Evolutionary conservation across 139 green algal species (phyloP).

Genomic region (Deuterostichococcus epilithicus): DNA sequence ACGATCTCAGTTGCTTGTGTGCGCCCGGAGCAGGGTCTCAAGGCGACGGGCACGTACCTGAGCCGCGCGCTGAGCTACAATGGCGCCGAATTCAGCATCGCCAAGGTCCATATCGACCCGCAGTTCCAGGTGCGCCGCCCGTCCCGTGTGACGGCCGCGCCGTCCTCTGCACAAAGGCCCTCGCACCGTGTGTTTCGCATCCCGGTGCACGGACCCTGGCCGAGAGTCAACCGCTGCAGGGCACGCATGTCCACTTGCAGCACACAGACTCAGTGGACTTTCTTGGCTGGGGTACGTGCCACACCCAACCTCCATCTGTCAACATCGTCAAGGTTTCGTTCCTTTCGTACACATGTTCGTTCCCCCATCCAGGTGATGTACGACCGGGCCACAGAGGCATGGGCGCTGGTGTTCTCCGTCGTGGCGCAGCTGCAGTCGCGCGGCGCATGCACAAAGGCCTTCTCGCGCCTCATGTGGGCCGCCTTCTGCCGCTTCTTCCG

Average conservation of each 20-base stretch:
- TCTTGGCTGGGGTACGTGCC: too few relatives aligned
- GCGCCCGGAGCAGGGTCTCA: too few relatives aligned
- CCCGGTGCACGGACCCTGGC: too few relatives aligned
- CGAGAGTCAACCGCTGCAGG: too few relatives aligned
- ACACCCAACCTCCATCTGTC: too few relatives aligned
- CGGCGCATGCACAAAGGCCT: constrained; percentile 8
- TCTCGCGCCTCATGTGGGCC: constrained; percentile 49
- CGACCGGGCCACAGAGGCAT: constrained; percentile 55
- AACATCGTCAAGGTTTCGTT: too few relatives aligned
- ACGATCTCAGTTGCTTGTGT: constrained; percentile 26
- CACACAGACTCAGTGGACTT: too few relatives aligned
- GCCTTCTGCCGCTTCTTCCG: constrained; percentile 71
- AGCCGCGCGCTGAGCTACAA: constrained; percentile 64
- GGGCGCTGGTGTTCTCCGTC: constrained; percentile 56
- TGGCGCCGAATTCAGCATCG: constrained; percentile 73
- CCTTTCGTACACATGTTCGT: too few relatives aligned
- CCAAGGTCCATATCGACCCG: constrained; percentile 46
- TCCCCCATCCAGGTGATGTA: constrained; percentile 57
- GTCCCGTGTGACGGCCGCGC: too few relatives aligned
- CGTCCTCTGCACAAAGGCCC: too few relatives aligned
- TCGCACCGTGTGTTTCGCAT: too few relatives aligned
- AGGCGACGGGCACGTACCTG: constrained; percentile 76
- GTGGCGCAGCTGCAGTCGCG: constrained; percentile 21
- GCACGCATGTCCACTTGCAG: too few relatives aligned
- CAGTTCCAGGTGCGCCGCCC: constrained; percentile 34